phyloP scores from a whole-genome alignment of 1,284 basidiomycete species.

The Naganishia sp. region DNA sequence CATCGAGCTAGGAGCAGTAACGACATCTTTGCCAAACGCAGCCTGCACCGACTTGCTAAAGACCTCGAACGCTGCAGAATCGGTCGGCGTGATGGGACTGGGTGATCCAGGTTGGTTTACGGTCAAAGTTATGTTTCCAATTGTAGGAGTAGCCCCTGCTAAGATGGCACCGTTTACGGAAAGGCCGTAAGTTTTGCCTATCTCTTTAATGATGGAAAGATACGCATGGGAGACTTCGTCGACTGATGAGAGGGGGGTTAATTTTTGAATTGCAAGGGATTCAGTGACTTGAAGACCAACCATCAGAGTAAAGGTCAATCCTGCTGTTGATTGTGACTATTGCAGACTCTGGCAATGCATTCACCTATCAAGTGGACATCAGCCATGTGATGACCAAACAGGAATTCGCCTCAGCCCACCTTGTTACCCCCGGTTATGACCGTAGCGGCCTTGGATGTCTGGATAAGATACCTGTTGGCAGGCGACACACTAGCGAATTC shows the following conservation, averaged over 20 bases:
- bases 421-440: constrained; percentile 28
- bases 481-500: constrained; percentile 19
- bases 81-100: constrained; percentile 21
- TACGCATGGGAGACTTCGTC: constrained; percentile 23
- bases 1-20: constrained; percentile 31
- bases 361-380: constrained; percentile 6
- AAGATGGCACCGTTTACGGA: constrained; percentile 6
- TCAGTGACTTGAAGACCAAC: not conserved
- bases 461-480: constrained; percentile 22
- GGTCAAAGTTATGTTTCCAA: constrained; percentile 30
- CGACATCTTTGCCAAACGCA: constrained; percentile 26
- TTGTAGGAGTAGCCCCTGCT: not conserved
- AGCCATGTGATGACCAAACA: constrained; percentile 39
- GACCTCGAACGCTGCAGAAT: constrained; percentile 19
- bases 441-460: constrained; percentile 30
- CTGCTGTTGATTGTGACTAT: constrained; percentile 26
- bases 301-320: constrained; percentile 23
- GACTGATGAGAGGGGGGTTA: constrained; percentile 11
- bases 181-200: constrained; percentile 22
- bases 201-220: constrained; percentile 18
- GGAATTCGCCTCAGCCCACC: constrained; percentile 36
- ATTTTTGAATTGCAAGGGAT: too few species aligned
- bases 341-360: constrained; percentile 30
- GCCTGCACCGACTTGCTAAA: constrained; percentile 30
- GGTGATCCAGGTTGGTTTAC: constrained; percentile 22